Base-by-base conservation (phyloP, 371 early-diverging fungal species). In the Mucor racemosus region DNA sequence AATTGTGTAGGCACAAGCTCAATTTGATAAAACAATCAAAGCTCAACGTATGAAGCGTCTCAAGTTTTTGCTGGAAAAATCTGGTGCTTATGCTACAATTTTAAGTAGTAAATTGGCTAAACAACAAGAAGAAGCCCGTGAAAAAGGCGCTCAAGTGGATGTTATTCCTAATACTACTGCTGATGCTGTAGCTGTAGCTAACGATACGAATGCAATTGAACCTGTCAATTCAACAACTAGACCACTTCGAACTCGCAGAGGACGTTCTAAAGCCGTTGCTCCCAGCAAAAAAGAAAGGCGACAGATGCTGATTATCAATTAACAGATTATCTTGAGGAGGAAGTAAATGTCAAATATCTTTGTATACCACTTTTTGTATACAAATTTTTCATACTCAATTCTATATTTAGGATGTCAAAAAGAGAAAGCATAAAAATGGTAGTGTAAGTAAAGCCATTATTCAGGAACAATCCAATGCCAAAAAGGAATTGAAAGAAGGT, bases 11-110 rank as follows among this genome's bases (percentile, higher is more conserved):
- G 88, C 88, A 39, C 78, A 86, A 59, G 73, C 76, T 14, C 86
- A 86, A 69, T 88, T 84, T 61, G 84, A 84, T 60, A 77, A 75
- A 0, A 78, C 85, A 10, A 86, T 89, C 53, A 87, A 90, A 42
- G 79, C 84, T 54, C 89, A 92, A 72, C 85, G 93, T 35, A 80
- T 90, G 69, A 89, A 92, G 66, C 89, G 94, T 41, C 75, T 95
- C 15, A 83, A 91, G 70, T 92, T 93, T 70, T 83, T 96, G 66
- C 76, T 96, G 15, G 91, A 93, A 68, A 90, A 89, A 61, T 94
- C 95, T 0, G 86, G 94, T 5, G 86, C 93, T 7, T 96, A 95
- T 75, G 90, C 93, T 31, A 84, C 86, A 21, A 94, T 94, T 63
- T 78, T 96, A 10, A 87, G 92, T 2, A 76, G 87, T 21, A 90